Evolutionary conservation across 345 rosid species (phyloP).

Genomic region (Brassica nigra): DNA sequence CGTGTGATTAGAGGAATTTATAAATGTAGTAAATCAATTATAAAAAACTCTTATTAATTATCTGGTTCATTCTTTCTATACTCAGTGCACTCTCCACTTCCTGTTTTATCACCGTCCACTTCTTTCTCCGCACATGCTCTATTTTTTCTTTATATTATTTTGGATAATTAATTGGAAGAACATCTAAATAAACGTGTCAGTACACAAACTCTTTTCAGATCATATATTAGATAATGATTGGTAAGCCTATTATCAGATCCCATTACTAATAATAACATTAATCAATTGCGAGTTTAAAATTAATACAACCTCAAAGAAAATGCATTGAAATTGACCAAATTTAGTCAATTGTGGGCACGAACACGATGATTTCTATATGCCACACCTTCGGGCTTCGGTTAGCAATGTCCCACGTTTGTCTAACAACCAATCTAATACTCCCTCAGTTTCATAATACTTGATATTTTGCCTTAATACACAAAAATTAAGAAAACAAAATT

Average conservation of each 20-base stretch:
- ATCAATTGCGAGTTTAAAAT: constrained; percentile 14
- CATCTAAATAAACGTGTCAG: constrained; percentile 1
- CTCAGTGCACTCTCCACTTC: constrained; percentile 42
- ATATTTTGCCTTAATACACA: too few species aligned
- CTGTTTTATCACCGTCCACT: constrained; percentile 37
- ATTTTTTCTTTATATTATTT: neutral
- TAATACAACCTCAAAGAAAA: constrained; percentile 7
- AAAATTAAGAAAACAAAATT: too few species aligned
- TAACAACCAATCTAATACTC: neutral
- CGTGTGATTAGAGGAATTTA: constrained; percentile 34
- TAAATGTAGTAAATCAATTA: constrained; percentile 16
- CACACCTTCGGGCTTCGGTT: constrained; percentile 2
- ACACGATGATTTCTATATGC: constrained; percentile 12
- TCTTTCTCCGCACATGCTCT: constrained; percentile 34
- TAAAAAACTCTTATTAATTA: constrained; percentile 1
- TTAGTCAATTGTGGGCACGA: constrained; percentile 37
- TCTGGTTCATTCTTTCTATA: constrained; percentile 32
- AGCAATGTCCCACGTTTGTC: constrained; percentile 17
- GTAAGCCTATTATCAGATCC: constrained; percentile 22
- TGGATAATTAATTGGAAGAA: constrained; percentile 17
- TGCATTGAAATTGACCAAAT: constrained; percentile 27
- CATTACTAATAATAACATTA: neutral
- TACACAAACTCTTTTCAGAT: constrained; percentile 2
- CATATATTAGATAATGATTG: neutral
- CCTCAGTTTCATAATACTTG: too few species aligned